Evolutionary conservation across 495 filamentous ascomycete species (phyloP).

Genomic region (Podospora pseudoanserina): DNA sequence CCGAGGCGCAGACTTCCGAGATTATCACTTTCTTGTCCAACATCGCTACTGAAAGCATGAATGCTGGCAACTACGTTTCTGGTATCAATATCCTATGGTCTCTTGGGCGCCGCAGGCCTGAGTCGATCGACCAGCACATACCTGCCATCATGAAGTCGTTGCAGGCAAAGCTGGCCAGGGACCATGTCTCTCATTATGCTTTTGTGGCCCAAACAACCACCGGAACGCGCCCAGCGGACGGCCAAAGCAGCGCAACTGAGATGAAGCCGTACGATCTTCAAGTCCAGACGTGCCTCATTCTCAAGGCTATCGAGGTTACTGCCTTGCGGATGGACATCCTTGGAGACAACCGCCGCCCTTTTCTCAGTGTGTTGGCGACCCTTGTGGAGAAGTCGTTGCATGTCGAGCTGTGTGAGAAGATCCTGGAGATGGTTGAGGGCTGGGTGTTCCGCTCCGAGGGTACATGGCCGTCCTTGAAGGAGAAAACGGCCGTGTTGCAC

Average conservation of each 20-base stretch:
- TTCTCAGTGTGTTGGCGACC: conserved; percentile 88
- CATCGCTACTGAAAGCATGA: conserved; percentile 78
- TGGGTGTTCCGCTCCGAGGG: conserved; percentile 96
- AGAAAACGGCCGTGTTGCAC: conserved; percentile 92
- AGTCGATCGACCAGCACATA: conserved; percentile 85
- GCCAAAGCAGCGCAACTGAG: conserved; percentile 51
- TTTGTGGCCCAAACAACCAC: conserved; percentile 46
- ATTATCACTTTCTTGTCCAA: conserved; percentile 76
- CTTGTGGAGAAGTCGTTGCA: conserved; percentile 92
- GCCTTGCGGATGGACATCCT: conserved; percentile 88
- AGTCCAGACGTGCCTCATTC: conserved; percentile 79
- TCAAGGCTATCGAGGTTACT: conserved; percentile 90
- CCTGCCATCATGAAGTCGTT: conserved; percentile 86
- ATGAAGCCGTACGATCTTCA: conserved; percentile 75
- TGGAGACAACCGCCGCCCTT: conserved; percentile 87
- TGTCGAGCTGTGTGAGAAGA: conserved; percentile 78
- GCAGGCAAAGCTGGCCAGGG: conserved; percentile 85
- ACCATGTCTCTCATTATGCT: conserved; percentile 78
- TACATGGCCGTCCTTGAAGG: conserved; percentile 92
- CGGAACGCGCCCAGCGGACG: conserved; percentile 35
- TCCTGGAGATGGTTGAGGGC: conserved; percentile 86
- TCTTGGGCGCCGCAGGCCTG: conserved; percentile 74
- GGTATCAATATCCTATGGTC: conserved; percentile 91
- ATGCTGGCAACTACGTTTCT: conserved; percentile 72
- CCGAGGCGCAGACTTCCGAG: conserved; percentile 64